A percentile compares a stretch with the other conserved stretches of the same genome.
These are phyloP conservation scores for Aspergillus pseudoglaucus DNA, from an alignment of 2,329 filamentous ascomycete species.

Conservation along the genomic window DNA sequence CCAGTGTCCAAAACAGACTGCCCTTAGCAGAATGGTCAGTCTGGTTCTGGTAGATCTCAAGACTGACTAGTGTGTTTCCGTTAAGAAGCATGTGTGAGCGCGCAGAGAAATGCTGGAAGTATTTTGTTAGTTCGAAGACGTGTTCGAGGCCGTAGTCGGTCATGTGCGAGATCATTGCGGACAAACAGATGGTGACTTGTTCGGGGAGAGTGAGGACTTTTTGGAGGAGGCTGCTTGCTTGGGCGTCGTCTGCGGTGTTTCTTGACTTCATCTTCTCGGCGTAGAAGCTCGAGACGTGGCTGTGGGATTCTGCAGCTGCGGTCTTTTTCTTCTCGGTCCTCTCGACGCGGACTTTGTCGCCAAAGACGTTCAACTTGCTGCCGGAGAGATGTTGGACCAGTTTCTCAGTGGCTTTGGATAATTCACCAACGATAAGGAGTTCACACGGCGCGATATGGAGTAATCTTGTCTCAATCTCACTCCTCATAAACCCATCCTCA, in stretches of 20 bases:
- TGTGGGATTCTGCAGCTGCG: slow-evolving; percentile 75
- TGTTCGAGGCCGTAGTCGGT: slow-evolving; percentile 89
- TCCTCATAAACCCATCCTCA: slow-evolving; percentile 95
- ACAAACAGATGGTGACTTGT: slow-evolving; percentile 82
- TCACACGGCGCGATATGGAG: slow-evolving; percentile 95
- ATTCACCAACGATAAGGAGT: slow-evolving; percentile 82
- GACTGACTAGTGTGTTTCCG: slow-evolving; percentile 84
- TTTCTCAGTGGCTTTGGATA: slow-evolving; percentile 88
- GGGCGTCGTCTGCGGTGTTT: slow-evolving; percentile 46
- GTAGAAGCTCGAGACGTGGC: slow-evolving; percentile 89
- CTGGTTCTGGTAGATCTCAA: slow-evolving; percentile 93
- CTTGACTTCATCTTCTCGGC: slow-evolving; percentile 70
- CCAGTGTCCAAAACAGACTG: slow-evolving; percentile 90
- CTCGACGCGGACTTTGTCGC: slow-evolving; percentile 82
- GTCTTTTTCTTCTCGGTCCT: slow-evolving; percentile 68
- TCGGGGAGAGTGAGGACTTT: slow-evolving; percentile 81
- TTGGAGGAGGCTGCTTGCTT: slow-evolving; percentile 64
- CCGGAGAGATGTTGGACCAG: slow-evolving; percentile 83
- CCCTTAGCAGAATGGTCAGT: slow-evolving; percentile 81
- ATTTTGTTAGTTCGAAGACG: slow-evolving; percentile 92
- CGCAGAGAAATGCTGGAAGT: slow-evolving; percentile 93
- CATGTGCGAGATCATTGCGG: slow-evolving; percentile 91
- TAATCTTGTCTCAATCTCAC: slow-evolving; percentile 89
- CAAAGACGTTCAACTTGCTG: slow-evolving; percentile 84
- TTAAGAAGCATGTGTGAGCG: slow-evolving; percentile 93